Conservation (phyloP, 164 flowering plant genomes). For the Vitis rotundifolia region DNA sequence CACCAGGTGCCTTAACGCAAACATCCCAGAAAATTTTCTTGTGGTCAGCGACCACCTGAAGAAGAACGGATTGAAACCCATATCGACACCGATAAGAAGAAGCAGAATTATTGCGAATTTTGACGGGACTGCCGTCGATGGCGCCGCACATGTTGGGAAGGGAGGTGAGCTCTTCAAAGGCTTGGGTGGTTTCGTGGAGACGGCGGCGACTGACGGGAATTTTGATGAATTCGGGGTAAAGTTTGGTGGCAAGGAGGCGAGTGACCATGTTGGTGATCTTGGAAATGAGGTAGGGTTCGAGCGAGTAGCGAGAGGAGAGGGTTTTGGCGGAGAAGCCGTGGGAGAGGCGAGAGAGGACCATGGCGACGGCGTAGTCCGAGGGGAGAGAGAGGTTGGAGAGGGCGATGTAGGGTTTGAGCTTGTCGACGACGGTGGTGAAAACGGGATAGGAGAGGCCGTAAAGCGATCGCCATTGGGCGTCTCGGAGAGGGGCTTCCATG, state of each 20-base stretch:
- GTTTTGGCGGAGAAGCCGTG: slow-evolving; percentile 65
- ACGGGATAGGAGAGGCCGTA: slow-evolving; percentile 93
- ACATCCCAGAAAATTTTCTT: slow-evolving; percentile 92
- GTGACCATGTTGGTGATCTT: slow-evolving; percentile 93
- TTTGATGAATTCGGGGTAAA: slow-evolving; percentile 75
- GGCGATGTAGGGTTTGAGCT: slow-evolving; percentile 76
- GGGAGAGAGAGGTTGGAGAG: slow-evolving; percentile 79
- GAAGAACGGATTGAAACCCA: slow-evolving; percentile 64
- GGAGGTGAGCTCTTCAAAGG: slow-evolving; percentile 69
- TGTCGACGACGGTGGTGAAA: slow-evolving; percentile 84
- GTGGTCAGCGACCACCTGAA: slow-evolving; percentile 89
- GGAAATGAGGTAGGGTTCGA: slow-evolving; percentile 84
- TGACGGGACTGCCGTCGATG: slow-evolving; percentile 62
- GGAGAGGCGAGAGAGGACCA: slow-evolving; percentile 88
- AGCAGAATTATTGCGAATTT: slow-evolving; percentile 26
- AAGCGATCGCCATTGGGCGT: slow-evolving; percentile 81
- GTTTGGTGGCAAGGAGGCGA: slow-evolving; percentile 78
- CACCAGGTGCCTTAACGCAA: slow-evolving; percentile 91
- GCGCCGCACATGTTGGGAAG: slow-evolving; percentile 89
- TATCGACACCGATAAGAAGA: slow-evolving; percentile 35
- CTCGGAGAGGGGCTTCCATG: slow-evolving; percentile 76
- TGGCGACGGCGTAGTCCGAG: slow-evolving; percentile 83
- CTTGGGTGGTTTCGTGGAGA: slow-evolving; percentile 58
- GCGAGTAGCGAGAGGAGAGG: slow-evolving; percentile 59
- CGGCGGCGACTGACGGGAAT: slow-evolving; percentile 72